Evolutionary conservation across 768 basidiomycete genomes (phyloP).

Genomic region (Serendipita sp.): DNA sequence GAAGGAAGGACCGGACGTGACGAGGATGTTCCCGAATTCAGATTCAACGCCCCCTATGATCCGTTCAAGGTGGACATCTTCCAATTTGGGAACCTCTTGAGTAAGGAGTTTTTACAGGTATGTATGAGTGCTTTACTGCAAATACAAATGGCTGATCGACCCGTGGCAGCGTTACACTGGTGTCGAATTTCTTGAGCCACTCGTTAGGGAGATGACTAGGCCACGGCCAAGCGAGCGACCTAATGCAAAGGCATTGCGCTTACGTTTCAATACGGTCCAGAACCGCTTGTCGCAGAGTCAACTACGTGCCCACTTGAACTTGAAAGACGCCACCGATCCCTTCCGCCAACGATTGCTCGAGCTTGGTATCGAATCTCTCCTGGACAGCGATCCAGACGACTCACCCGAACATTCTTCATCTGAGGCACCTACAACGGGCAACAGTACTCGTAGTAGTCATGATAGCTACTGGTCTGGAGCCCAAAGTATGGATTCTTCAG

Average conservation of each 20-base stretch:
- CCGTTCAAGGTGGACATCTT: slow-evolving; percentile 18
- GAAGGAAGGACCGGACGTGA: slow-evolving; percentile 15
- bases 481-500: slow-evolving; percentile 2
- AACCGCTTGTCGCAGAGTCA: background rate
- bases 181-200: slow-evolving; percentile 5
- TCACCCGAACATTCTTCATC: slow-evolving; percentile 4
- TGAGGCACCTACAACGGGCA: background rate
- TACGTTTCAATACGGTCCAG: slow-evolving; percentile 1
- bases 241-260: slow-evolving; percentile 2
- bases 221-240: background rate
- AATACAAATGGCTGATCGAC: background rate
- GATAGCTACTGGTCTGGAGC: slow-evolving; percentile 5
- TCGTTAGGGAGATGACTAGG: slow-evolving; percentile 7
- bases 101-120: slow-evolving; percentile 14
- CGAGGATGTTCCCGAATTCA: slow-evolving; percentile 17
- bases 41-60: slow-evolving; percentile 14
- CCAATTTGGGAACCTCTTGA: slow-evolving; percentile 16
- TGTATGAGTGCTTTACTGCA: background rate
- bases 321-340: background rate
- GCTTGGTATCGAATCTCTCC: slow-evolving; percentile 1
- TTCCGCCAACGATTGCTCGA: background rate
- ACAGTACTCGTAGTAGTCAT: slow-evolving; percentile 1
- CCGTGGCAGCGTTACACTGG: background rate
- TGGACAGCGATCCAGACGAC: background rate
- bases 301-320: background rate